These are phyloP conservation scores for Pythium inflatum DNA, from an alignment of 352 stramenopile genomes.

Conservation along the genomic window DNA sequence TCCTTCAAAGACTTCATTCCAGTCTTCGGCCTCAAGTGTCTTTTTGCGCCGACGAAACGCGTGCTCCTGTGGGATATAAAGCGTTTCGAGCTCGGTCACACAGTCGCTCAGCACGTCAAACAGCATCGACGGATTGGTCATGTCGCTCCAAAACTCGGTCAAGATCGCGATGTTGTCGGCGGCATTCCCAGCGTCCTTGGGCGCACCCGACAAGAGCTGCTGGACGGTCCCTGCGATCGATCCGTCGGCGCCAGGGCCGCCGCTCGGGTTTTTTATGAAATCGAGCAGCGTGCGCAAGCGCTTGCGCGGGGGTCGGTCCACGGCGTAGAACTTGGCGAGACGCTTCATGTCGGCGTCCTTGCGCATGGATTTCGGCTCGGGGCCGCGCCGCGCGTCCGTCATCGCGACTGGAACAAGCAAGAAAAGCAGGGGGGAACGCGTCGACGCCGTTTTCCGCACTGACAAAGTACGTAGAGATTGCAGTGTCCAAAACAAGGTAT, in stretches of 20 bases:
- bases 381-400: slow-evolving; percentile 25
- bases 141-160: slow-evolving; percentile 79
- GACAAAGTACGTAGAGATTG: too few relatives aligned
- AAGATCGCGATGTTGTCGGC: slow-evolving; percentile 56
- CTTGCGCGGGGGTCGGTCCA: slow-evolving; percentile 82
- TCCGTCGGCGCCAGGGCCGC: slow-evolving; percentile 40
- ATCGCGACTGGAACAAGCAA: background rate
- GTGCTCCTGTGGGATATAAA: slow-evolving; percentile 82
- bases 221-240: slow-evolving; percentile 77
- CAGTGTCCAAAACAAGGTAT: too few relatives aligned
- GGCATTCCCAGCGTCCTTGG: slow-evolving; percentile 48
- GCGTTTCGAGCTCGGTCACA: slow-evolving; percentile 80
- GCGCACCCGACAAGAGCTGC: slow-evolving; percentile 54
- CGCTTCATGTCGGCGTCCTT: slow-evolving; percentile 70
- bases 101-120: slow-evolving; percentile 83
- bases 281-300: slow-evolving; percentile 82
- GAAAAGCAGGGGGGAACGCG: background rate
- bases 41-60: slow-evolving; percentile 86
- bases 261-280: slow-evolving; percentile 71
- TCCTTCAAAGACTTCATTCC: slow-evolving; percentile 88
- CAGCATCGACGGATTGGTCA: slow-evolving; percentile 65
- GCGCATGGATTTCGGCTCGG: slow-evolving; percentile 26
- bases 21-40: slow-evolving; percentile 84
- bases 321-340: slow-evolving; percentile 85
- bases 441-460: too few relatives aligned